Base-by-base conservation (phyloP, 2,329 filamentous ascomycete species). In the Zymoseptoria ardabiliae region DNA sequence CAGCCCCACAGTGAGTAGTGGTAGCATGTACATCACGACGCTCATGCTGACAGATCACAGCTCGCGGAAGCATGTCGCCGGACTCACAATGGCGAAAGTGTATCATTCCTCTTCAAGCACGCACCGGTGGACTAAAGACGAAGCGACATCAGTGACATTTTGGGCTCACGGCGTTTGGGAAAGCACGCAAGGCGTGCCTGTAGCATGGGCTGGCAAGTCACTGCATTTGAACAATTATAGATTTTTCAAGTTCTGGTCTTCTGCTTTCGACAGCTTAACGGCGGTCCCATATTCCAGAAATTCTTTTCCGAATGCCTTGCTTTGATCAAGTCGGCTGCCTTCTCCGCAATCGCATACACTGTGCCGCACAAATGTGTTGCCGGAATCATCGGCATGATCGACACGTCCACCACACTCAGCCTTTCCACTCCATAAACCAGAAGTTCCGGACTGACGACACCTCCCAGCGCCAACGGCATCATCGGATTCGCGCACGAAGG, bases 1-100 rank as follows among this genome's bases (percentile, higher is more conserved):
- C 68, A 91, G 88, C 69, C 88, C 90, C 50, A 96, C 91, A 41
- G 77, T 79, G 65, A 74, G 77, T 74, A 22, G 8, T 28, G 10
- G 25, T 28, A 28, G 25, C 25, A 20, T 20, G 17, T 7, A n/a
- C 48, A 9, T 49, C 19, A 17, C 17, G 55, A 25, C n/a, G 13
- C 11, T 49, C 25, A 4, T 23, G 23, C 41, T 56, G 17, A 53
- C 45, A 20, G 22, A 5, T 55, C 50, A 13, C 20, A 50, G 72
- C 78, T 89, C 59, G 86, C 85, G n/a, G 86, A 87, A 75, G 85
- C 85, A 11, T 88, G 87, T 66, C 79, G 85, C 57, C 77, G 86
- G 69, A 89, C 86, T 20, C 86, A 87, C 73, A 88, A 88, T 69
- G 86, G 83, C 66, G 82, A 84, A 74, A 82, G 79, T 61, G 85